Evolutionary conservation across 495 filamentous ascomycete genomes (phyloP).

Genomic region (Penicillium nucicola): DNA sequence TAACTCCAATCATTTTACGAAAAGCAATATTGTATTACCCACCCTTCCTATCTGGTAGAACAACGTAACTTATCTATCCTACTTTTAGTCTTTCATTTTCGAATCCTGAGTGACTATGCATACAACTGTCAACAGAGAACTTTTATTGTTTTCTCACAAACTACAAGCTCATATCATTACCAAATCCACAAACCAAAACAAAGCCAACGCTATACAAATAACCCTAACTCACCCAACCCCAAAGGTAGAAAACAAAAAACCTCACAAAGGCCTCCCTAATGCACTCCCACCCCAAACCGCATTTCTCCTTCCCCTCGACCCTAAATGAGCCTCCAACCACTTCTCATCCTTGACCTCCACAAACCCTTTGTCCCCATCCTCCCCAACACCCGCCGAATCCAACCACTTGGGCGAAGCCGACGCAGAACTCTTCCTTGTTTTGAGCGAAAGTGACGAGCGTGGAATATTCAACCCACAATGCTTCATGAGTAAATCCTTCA

Average conservation of each 20-base stretch:
- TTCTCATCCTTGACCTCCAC: conserved; percentile 13
- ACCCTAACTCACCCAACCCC: background rate
- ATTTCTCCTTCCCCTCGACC: conserved; percentile 2
- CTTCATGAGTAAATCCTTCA: conserved; percentile 12
- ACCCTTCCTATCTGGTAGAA: no score
- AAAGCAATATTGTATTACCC: no score
- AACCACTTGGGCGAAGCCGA: conserved; percentile 8
- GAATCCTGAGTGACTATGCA: no score
- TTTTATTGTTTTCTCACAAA: no score
- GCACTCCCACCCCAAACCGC: conserved; percentile 10
- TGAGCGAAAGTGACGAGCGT: conserved; percentile 14
- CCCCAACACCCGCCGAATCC: conserved; percentile 8
- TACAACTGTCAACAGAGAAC: no score
- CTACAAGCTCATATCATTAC: no score
- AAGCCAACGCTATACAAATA: no score
- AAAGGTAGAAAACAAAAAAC: background rate
- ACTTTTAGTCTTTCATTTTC: no score
- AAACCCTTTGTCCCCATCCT: conserved; percentile 5
- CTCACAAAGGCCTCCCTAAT: conserved; percentile 3
- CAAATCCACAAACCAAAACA: no score
- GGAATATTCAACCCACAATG: conserved; percentile 12
- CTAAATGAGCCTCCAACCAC: conserved; percentile 17
- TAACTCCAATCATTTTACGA: no score
- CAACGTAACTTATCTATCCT: no score
- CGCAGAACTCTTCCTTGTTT: background rate